Evolutionary conservation across 1,284 basidiomycete species (phyloP), one percentile per base, ranked within the genome.

Genomic region (Cerrena zonata): DNA sequence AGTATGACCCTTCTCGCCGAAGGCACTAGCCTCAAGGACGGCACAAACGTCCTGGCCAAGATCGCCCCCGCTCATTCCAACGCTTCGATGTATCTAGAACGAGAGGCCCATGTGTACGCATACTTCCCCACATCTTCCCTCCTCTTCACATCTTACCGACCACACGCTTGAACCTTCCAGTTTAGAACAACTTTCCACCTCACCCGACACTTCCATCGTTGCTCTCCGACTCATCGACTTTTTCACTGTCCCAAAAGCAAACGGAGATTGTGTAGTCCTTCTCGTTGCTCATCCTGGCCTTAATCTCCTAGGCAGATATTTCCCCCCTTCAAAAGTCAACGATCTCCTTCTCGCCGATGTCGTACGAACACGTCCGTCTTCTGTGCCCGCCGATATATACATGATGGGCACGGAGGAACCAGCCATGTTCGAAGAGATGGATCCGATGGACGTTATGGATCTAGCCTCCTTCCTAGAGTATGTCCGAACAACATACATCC

Each of bases 391-490:
- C 7, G 80, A 81, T 56, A 67, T 74, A 13, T 74, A 74, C 56
- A 78, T 81, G 74, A 68, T 69, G 61, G 71, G 68, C 4, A 61
- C 71, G 19, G 77, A 75, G 51, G 77, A 78, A 49, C 61, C 68
- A 7, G 74, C 76, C 49, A 59, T 70, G 22, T 63, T 69, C 47
- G 78, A 78, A 49, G 79, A 79, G 53, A 71, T 76, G 65, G 82
- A 80, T 55, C 73, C 71, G 11, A 79, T 79, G 51, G 83, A 84
- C 58, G 78, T 84, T 46, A 86, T 87, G 80, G 84, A 87, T 64
- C 68, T 87, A 22, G 84, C 84, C 13, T 80, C 82, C 0, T 87
- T 86, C 62, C 69, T 87, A 4, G 84, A 87, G 82, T 84, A 57
- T 52, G 79, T 57, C n/a, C 13, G 5, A 23, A 7, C 30, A 34